Evolutionary conservation across 192 early-diverging fungal species (phyloP), one percentile per base, ranked within the genome.

Genomic region (Pilobolus umbonatus): DNA sequence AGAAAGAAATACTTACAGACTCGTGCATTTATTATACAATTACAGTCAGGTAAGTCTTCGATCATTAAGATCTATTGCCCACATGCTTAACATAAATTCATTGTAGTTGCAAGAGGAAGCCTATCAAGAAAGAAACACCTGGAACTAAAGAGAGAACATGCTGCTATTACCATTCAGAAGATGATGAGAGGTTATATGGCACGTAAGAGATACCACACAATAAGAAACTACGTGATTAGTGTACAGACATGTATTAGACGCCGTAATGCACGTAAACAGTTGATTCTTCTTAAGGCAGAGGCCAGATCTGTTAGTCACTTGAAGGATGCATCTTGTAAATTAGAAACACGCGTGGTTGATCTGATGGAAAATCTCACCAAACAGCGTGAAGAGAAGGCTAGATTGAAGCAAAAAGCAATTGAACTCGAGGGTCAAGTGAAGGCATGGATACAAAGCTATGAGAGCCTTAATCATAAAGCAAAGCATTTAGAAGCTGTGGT

Each of bases 291-390:
- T 54, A 88, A 90, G 62, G 80, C 82, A 19, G 97, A 99, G 74
- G 87, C 88, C 29, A 72, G 88, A 51, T 93, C 91, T 43, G 90
- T 94, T 3, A 87, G 84, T 51, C 96, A 97, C 64, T 86, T 95
- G 75, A 92, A 98, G 76, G 90, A 98, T 63, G 83, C 87, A 26
- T 93, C 94, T 28, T 92, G 91, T 70, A 89, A 88, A 75, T 78
- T 99, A 10, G 97, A 99, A 73, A 85, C 80, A 77, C 97, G 96
- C 78, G 91, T 99, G 58, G 86, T 98, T 67, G 92, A 93, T 70
- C 79, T 99, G 62, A 96, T 94, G 17, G 91, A 89, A 60, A 76
- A 72, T 45, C 68, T 95, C 31, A 79, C 79, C 38, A 70, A 75
- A 49, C 74, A 80, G 61, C 80, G 79, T 55, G 75, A 87, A 64